phyloP scores from a whole-genome alignment of 1,284 basidiomycete genomes.

The Ustilago trichophora region DNA sequence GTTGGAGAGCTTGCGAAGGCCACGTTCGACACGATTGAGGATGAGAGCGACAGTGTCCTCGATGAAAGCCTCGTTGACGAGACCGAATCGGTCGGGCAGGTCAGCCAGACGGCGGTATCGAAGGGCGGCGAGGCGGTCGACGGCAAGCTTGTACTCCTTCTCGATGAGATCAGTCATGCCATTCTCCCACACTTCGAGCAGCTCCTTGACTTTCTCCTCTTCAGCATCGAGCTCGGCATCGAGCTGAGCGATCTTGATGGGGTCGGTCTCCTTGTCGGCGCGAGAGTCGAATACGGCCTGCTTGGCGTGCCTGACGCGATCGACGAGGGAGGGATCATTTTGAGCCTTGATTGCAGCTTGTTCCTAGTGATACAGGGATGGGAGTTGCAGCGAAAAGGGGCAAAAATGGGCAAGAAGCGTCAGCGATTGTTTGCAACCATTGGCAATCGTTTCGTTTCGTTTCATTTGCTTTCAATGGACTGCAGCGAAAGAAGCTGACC shows the following conservation, averaged over 20 bases:
- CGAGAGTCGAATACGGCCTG: slow-evolving; percentile 35
- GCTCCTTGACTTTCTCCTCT: slow-evolving; percentile 41
- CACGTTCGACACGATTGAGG: slow-evolving; percentile 49
- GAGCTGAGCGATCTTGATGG: slow-evolving; percentile 46
- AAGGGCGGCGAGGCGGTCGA: slow-evolving; percentile 49
- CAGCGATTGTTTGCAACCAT: slow-evolving; percentile 4
- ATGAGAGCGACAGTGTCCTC: slow-evolving; percentile 52
- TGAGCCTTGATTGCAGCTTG: slow-evolving; percentile 48
- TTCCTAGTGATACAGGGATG: slow-evolving; percentile 21
- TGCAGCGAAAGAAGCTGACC: background rate
- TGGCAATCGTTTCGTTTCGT: too few species aligned
- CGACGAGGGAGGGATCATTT: slow-evolving; percentile 43
- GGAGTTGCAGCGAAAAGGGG: background rate
- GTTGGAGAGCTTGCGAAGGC: slow-evolving; percentile 43
- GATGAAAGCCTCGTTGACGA: slow-evolving; percentile 51
- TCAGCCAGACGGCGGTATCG: slow-evolving; percentile 42
- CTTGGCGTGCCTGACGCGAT: slow-evolving; percentile 51
- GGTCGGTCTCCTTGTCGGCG: slow-evolving; percentile 33
- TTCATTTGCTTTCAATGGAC: background rate
- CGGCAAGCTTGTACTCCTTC: slow-evolving; percentile 54
- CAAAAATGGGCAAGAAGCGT: background rate
- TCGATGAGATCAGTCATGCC: slow-evolving; percentile 51
- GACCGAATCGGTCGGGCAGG: slow-evolving; percentile 56
- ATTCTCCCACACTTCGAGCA: slow-evolving; percentile 58
- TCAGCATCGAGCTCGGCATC: slow-evolving; percentile 59